phyloP scores from a whole-genome alignment of 805 yeast species.

The Debaryomyces maramus region DNA sequence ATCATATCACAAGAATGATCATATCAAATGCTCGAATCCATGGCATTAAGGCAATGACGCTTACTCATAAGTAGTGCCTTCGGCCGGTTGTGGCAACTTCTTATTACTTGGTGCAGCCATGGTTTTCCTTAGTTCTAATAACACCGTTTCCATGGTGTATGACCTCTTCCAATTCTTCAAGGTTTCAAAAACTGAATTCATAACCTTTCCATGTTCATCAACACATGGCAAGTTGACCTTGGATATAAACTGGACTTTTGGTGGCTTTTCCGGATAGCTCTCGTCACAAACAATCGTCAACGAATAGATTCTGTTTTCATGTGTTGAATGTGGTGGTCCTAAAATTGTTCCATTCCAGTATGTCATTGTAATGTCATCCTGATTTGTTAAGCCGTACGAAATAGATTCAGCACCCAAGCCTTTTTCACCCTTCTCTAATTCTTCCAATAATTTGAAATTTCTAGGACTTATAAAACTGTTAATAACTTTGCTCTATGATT shows the following conservation, averaged over 20 bases:
- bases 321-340: slow-evolving; percentile 91
- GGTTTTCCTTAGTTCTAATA: slow-evolving; percentile 77
- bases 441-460: slow-evolving; percentile 91
- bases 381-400: slow-evolving; percentile 88
- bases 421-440: slow-evolving; percentile 96
- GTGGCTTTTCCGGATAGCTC: slow-evolving; percentile 87
- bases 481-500: too few species aligned
- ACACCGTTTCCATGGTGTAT: slow-evolving; percentile 91
- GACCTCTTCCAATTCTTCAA: slow-evolving; percentile 83
- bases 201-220: slow-evolving; percentile 58
- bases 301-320: slow-evolving; percentile 91
- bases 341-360: slow-evolving; percentile 97
- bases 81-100: slow-evolving; percentile 87
- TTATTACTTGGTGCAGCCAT: slow-evolving; percentile 85
- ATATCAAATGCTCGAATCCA: too few species aligned
- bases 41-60: too few species aligned
- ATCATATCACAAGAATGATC: too few species aligned
- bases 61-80: slow-evolving; percentile 65
- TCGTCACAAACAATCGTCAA: slow-evolving; percentile 79
- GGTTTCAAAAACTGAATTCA: slow-evolving; percentile 53
- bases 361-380: slow-evolving; percentile 90
- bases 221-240: slow-evolving; percentile 92
- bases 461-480: slow-evolving; percentile 89
- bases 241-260: slow-evolving; percentile 74
- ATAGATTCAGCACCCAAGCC: slow-evolving; percentile 97